Evolutionary conservation across 164 flowering plant species (phyloP).

Genomic region (Aristolochia contorta): DNA sequence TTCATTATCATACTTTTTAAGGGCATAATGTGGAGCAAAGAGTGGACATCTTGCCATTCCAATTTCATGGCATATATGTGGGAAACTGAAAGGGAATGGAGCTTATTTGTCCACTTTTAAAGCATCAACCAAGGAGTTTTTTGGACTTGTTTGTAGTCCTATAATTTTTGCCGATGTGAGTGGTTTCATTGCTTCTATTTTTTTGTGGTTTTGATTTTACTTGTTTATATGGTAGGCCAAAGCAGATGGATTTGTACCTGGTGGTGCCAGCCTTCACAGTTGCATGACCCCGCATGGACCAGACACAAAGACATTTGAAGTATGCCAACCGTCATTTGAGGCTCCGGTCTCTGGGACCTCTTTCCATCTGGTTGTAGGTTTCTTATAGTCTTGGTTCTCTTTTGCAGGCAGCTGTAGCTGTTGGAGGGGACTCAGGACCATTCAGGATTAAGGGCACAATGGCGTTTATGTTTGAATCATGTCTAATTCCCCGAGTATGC

Average conservation of each 20-base stretch:
- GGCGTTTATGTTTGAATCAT: constrained; percentile 96
- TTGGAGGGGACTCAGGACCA: constrained; percentile 52
- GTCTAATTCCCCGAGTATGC: constrained; percentile 70
- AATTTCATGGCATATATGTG: too few species aligned
- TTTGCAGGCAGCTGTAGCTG: constrained; percentile 60
- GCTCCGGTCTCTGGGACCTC: neutral
- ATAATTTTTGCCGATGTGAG: too few species aligned
- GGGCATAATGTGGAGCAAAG: too few species aligned
- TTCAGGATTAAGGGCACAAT: constrained; percentile 50
- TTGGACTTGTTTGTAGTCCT: too few species aligned
- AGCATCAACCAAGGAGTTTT: too few species aligned
- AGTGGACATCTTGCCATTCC: too few species aligned
- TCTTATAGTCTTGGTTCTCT: neutral
- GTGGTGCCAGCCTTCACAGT: constrained; percentile 94
- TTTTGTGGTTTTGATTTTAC: neutral
- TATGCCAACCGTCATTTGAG: constrained; percentile 10
- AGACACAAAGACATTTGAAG: constrained; percentile 90
- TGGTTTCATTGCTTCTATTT: too few species aligned
- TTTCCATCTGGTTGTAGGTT: neutral
- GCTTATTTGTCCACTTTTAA: too few species aligned
- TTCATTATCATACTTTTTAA: too few species aligned
- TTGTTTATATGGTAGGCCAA: constrained; percentile 51
- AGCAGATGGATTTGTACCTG: constrained; percentile 88
- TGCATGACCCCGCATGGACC: constrained; percentile 99
- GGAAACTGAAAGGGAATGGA: too few species aligned